These are phyloP conservation scores for Rugosomyces carneus DNA, from an alignment of 1,284 basidiomycete species.

Conservation along the genomic window DNA sequence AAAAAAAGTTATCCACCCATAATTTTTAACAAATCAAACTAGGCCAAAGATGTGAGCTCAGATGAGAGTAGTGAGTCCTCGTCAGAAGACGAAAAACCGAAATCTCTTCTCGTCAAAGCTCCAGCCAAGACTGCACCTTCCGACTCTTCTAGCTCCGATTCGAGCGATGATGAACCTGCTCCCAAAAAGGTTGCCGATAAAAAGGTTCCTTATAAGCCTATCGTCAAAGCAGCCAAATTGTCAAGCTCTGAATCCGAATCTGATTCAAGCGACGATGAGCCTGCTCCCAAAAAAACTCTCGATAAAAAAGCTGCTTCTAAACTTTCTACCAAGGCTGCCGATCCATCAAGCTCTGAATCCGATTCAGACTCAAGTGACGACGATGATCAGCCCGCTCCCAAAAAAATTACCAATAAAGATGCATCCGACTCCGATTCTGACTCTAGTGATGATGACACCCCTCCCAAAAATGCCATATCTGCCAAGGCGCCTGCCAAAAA, in stretches of 20 bases:
- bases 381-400: too few species aligned
- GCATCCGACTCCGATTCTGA: conserved; percentile 1
- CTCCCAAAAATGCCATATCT: not conserved
- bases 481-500: not conserved
- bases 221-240: conserved; percentile 15
- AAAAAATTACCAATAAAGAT: too few species aligned
- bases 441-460: too few species aligned
- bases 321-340: conserved; percentile 15
- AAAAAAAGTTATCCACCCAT: not conserved
- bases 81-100: conserved; percentile 40
- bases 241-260: conserved; percentile 21
- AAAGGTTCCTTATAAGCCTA: conserved; percentile 16
- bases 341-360: conserved; percentile 13
- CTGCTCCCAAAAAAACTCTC: conserved; percentile 1
- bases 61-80: conserved; percentile 32
- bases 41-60: conserved; percentile 24
- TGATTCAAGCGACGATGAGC: conserved; percentile 14
- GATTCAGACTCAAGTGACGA: not conserved
- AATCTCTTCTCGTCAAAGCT: conserved; percentile 38
- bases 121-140: conserved; percentile 18
- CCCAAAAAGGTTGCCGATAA: conserved; percentile 17
- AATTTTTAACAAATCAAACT: conserved; percentile 8
- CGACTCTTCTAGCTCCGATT: conserved; percentile 15
- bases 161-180: conserved; percentile 17
- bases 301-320: conserved; percentile 21